Conservation (phyloP, 345 rosid species). For the Boechera divaricarpa region DNA sequence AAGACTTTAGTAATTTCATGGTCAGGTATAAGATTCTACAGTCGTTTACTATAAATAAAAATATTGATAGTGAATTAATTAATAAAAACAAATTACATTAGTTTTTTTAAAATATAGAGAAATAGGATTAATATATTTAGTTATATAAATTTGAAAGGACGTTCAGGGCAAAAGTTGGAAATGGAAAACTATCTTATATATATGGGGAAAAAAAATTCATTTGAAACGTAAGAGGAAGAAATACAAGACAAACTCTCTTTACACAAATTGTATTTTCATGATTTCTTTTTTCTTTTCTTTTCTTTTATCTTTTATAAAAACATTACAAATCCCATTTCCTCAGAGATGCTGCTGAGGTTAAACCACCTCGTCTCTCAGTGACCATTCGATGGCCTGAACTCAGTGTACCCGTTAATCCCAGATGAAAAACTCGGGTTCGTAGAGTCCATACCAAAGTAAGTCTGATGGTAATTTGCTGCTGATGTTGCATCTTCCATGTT, state of each 20-base stretch:
- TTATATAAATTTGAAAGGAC: background rate
- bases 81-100: no score
- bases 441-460: slow-evolving; percentile 27
- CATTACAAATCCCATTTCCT: slow-evolving; percentile 28
- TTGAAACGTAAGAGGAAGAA: slow-evolving; percentile 16
- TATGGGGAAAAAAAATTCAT: slow-evolving; percentile 1
- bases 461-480: slow-evolving; percentile 36
- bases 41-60: no score
- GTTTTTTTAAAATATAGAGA: no score
- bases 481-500: slow-evolving; percentile 49
- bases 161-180: background rate
- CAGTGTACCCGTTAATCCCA: slow-evolving; percentile 65
- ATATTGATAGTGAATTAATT: no score
- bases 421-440: slow-evolving; percentile 51
- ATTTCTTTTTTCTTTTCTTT: background rate
- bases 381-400: slow-evolving; percentile 80
- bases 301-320: background rate
- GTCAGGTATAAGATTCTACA: no score
- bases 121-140: background rate
- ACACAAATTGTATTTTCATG: slow-evolving; percentile 33
- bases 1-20: no score
- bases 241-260: slow-evolving; percentile 26
- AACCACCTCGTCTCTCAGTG: slow-evolving; percentile 47
- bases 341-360: slow-evolving; percentile 2
- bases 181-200: slow-evolving; percentile 27